Percentiles rank a stretch among this genome's conserved stretches.
Conservation (phyloP, 2,329 filamentous ascomycete genomes). For the Curvularia sp. region DNA sequence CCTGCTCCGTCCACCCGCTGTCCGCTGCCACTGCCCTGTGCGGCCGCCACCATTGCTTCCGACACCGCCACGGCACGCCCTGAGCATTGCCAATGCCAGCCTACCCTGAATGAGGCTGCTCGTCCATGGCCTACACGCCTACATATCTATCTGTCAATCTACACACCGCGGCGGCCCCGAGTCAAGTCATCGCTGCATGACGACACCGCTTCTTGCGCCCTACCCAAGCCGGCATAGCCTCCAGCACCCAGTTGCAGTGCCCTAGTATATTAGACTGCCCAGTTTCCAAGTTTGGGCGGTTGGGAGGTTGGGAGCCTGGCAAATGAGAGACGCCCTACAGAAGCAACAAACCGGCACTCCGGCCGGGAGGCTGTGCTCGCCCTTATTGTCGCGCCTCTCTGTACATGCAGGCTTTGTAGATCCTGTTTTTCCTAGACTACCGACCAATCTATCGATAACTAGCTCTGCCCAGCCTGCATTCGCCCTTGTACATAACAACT, state of each 20-base stretch:
- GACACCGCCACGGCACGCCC: not conserved
- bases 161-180: not conserved
- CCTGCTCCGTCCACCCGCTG: constrained; percentile 25
- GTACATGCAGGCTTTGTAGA: constrained; percentile 16
- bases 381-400: constrained; percentile 22
- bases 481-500: not conserved
- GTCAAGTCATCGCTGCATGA: constrained; percentile 23
- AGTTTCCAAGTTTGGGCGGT: constrained; percentile 28
- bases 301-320: constrained; percentile 8
- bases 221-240: constrained; percentile 16
- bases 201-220: constrained; percentile 24
- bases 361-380: constrained; percentile 10
- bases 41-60: not conserved
- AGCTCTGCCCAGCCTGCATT: not conserved
- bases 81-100: not conserved
- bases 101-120: not conserved
- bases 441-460: not conserved
- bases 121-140: not conserved
- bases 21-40: constrained; percentile 22
- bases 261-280: constrained; percentile 36
- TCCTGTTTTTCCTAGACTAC: not conserved
- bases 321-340: constrained; percentile 23
- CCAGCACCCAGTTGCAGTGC: constrained; percentile 14
- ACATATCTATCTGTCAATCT: not conserved
- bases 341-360: constrained; percentile 14